Percentiles rank a stretch among this genome's conserved stretches.
Conservation (phyloP, 805 yeast genomes). For the Zygosaccharomyces pseudorouxii region DNA sequence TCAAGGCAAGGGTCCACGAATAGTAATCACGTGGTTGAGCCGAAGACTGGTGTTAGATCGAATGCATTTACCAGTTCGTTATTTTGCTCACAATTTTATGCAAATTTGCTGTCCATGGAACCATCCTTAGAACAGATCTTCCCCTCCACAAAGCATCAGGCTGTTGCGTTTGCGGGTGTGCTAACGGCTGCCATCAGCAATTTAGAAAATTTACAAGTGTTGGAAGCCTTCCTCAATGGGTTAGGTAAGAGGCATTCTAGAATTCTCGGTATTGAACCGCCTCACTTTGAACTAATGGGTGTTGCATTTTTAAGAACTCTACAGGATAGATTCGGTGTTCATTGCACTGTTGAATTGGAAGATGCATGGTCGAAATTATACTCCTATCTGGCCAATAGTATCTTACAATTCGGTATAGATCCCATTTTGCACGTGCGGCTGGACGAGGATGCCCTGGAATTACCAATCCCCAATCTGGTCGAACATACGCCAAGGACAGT, state of each 20-base stretch:
- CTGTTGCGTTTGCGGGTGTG: conserved; percentile 75
- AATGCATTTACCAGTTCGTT: conserved; percentile 47
- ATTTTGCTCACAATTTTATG: conserved; percentile 73
- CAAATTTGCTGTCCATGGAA: conserved; percentile 57
- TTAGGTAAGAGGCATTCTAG: conserved; percentile 74
- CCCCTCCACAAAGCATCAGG: conserved; percentile 76
- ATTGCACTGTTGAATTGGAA: conserved; percentile 57
- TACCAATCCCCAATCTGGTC: conserved; percentile 22
- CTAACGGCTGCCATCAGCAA: conserved; percentile 61
- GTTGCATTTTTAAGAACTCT: conserved; percentile 64
- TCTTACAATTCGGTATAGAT: conserved; percentile 47
- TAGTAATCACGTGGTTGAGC: conserved; percentile 6
- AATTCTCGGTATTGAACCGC: conserved; percentile 66
- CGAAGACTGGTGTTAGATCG: conserved; percentile 7
- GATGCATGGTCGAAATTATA: conserved; percentile 68
- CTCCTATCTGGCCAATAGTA: conserved; percentile 61
- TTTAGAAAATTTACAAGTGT: conserved; percentile 51
- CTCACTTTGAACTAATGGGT: conserved; percentile 68
- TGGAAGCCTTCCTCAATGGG: conserved; percentile 56
- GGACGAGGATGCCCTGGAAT: conserved; percentile 16
- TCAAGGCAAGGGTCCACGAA: not conserved
- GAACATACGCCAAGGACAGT: conserved; percentile 13
- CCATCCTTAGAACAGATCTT: conserved; percentile 58
- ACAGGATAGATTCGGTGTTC: conserved; percentile 51
- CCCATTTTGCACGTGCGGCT: conserved; percentile 36